Percentiles rank a stretch among this genome's conserved stretches.
Conservation (phyloP, 495 filamentous ascomycete genomes). For the Xylaria bambusicola region DNA sequence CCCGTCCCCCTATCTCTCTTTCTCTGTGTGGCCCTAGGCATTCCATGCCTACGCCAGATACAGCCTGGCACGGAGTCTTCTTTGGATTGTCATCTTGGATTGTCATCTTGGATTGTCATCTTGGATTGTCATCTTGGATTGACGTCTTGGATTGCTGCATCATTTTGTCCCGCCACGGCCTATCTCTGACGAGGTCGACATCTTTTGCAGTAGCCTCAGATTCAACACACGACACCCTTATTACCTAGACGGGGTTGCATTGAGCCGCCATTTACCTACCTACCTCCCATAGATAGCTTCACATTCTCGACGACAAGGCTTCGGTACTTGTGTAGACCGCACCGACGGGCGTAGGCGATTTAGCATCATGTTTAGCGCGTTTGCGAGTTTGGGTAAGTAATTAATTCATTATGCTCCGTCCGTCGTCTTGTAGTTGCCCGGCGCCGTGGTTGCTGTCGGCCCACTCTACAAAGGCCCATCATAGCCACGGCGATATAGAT, state of each 20-base stretch:
- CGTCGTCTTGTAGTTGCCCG: no score
- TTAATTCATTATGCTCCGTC: not conserved
- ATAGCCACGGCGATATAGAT: no score
- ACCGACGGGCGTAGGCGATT: conserved; percentile 6
- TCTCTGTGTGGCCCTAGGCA: not conserved
- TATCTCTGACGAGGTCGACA: no score
- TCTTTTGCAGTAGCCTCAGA: not conserved
- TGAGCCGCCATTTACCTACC: not conserved
- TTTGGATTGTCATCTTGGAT: not conserved
- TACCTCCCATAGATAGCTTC: not conserved
- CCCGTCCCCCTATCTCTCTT: not conserved
- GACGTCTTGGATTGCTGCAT: not conserved
- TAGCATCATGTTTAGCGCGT: conserved; percentile 35
- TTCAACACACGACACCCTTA: not conserved
- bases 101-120: not conserved
- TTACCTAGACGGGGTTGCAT: conserved; percentile 1
- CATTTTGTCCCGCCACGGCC: no score
- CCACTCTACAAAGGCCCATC: conserved; percentile 5
- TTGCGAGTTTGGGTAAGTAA: conserved; percentile 39
- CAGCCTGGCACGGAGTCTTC: not conserved
- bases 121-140: not conserved
- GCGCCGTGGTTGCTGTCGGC: no score
- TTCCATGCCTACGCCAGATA: not conserved
- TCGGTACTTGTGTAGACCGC: not conserved
- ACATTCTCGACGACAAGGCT: not conserved